Base-by-base conservation (phyloP, 257 asterid species). In the Solanum clarkiae region DNA sequence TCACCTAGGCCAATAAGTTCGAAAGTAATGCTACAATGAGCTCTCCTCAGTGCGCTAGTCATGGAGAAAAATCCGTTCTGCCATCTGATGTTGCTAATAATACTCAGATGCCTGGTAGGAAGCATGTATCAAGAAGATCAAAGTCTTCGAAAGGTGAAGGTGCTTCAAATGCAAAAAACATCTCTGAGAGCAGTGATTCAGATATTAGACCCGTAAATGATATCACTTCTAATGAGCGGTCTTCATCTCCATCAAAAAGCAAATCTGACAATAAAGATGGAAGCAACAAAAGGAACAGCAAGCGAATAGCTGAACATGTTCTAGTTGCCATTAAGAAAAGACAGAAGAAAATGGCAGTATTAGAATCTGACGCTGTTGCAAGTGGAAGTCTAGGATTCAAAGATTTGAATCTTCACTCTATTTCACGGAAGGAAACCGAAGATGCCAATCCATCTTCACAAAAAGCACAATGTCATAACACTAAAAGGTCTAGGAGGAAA, bases 231-330 rank as follows among this genome's bases (percentile, higher is more conserved):
- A 62, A 69, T 59, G 82, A 57, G 83, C 83, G 65, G 16, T 80
- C 87, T 36, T 86, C 86, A 83, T 87, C 95, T 84, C 89, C 94
- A 69, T 84, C 77, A 45, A 92, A 89, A 84, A 88, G 90, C 88
- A 84, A 91, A 83, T 80, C 91, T 83, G 89, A 88, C 40, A 92
- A 91, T 69, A 94, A 90, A 91, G 86, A 91, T 85, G 88, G 92
- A 56, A 84, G 60, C 45, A 93, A 90, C 84, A 94, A 93, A 90
- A 92, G 95, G 89, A 93, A 90, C 77, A 92, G 98, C 94, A 97
- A 97, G 95, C 90, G 99, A 87, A 89, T 94, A 87, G 98, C 98
- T 57, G 98, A 95, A 86, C 93, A 90, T 87, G 93, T 92, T 86
- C 81, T 92, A 55, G 92, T 90, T 87, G 89, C 96, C 84, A 91